A percentile compares a stretch with the other conserved stretches of the same genome.
These are phyloP conservation scores for Fusarium piperis DNA, from an alignment of 2,329 filamentous ascomycete species.

Conservation along the genomic window DNA sequence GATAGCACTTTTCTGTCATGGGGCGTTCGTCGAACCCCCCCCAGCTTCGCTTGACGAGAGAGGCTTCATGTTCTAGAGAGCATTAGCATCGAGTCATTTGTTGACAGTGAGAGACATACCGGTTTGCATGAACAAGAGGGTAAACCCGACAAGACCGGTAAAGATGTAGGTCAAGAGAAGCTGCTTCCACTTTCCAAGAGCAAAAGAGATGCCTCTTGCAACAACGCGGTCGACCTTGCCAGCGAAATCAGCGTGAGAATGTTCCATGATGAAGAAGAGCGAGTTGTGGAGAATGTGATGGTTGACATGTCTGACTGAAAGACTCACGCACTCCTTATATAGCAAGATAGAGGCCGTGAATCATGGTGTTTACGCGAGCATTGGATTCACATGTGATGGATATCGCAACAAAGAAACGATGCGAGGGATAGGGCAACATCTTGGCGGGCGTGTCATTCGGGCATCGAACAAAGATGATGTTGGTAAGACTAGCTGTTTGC, in stretches of 20 bases:
- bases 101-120: background rate
- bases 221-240: conserved; percentile 18
- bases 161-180: conserved; percentile 14
- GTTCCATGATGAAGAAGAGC: conserved; percentile 5
- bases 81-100: background rate
- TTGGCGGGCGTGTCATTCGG: no score
- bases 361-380: no score
- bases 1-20: conserved; percentile 26
- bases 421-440: no score
- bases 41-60: conserved; percentile 23
- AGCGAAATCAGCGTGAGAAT: conserved; percentile 1
- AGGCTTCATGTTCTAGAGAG: background rate
- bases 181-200: conserved; percentile 3
- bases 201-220: conserved; percentile 3
- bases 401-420: background rate
- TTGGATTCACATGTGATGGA: background rate
- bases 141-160: conserved; percentile 2
- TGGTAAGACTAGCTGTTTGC: no score
- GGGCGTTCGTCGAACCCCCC: conserved; percentile 29
- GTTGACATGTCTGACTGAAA: background rate
- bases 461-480: no score
- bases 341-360: background rate
- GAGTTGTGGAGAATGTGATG: background rate
- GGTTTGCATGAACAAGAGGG: conserved; percentile 9
- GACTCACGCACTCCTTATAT: background rate